phyloP scores from a whole-genome alignment of 148 eudicot genomes.

The Dianthus caryophyllus region DNA sequence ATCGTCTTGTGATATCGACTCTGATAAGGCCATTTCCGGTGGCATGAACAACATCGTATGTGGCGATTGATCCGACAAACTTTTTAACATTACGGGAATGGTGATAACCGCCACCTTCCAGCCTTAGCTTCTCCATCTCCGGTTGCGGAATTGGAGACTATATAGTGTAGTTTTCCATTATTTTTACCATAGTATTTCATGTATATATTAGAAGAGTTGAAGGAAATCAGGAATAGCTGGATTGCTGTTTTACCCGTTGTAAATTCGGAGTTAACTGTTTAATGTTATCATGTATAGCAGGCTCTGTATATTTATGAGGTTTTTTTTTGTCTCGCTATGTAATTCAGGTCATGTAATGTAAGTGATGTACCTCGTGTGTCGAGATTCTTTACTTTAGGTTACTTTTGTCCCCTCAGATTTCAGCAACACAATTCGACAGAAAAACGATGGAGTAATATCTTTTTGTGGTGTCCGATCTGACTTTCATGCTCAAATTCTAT shows the following conservation, averaged over 20 bases:
- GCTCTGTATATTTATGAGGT: constrained; percentile 30
- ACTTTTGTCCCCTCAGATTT: not conserved
- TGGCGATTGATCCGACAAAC: constrained; percentile 23
- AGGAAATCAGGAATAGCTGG: constrained; percentile 15
- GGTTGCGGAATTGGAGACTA: constrained; percentile 13
- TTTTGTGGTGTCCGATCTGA: too few species aligned
- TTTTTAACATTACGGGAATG: constrained; percentile 6
- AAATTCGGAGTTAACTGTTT: constrained; percentile 15
- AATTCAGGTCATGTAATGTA: constrained; percentile 6
- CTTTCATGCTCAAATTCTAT: too few species aligned
- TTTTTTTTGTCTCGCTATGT: constrained; percentile 24
- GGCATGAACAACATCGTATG: constrained; percentile 18
- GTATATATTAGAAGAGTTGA: constrained; percentile 23
- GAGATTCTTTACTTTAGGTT: not conserved
- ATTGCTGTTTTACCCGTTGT: constrained; percentile 17
- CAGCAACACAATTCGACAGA: constrained; percentile 4
- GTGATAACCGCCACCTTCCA: constrained; percentile 2
- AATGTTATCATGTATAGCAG: constrained; percentile 24
- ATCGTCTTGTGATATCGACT: constrained; percentile 37
- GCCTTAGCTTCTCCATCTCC: not conserved
- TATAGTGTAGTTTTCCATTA: constrained; percentile 15
- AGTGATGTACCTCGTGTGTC: constrained; percentile 13
- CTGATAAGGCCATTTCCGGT: constrained; percentile 30
- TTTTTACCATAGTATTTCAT: constrained; percentile 13
- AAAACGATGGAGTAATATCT: too few species aligned